Conservation (phyloP, 306 rosid species). For the Notholithocarpus densiflorus region DNA sequence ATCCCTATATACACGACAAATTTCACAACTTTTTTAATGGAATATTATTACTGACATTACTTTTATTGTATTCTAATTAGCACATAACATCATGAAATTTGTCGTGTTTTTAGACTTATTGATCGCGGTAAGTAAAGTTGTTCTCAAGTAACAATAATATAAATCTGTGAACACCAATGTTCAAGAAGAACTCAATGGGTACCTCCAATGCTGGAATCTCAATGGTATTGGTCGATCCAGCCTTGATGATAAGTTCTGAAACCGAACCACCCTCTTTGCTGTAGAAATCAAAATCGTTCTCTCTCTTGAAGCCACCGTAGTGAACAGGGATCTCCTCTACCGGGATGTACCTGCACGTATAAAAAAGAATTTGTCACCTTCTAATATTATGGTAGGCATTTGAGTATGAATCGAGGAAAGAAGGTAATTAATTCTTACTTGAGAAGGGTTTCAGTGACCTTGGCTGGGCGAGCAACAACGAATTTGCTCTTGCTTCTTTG, state of each 20-base stretch:
- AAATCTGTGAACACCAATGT: background rate
- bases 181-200: background rate
- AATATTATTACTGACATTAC: no score
- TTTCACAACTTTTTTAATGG: no score
- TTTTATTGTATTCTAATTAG: no score
- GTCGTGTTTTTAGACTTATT: no score
- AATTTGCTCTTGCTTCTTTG: conserved; percentile 77
- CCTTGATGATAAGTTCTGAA: conserved; percentile 36
- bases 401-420: background rate
- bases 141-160: background rate
- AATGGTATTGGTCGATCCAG: conserved; percentile 46
- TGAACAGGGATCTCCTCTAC: conserved; percentile 47
- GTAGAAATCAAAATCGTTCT: conserved; percentile 38
- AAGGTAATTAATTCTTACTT: conserved; percentile 25
- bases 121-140: no score
- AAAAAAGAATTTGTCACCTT: background rate
- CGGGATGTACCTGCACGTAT: conserved; percentile 40
- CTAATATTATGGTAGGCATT: background rate
- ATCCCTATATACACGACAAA: no score
- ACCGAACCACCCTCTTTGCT: conserved; percentile 25
- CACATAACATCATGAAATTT: no score
- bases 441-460: conserved; percentile 46
- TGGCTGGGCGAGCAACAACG: conserved; percentile 52
- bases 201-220: conserved; percentile 54
- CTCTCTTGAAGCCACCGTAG: conserved; percentile 55